These are phyloP conservation scores for Penicillium sp. DNA, from an alignment of 2,329 filamentous ascomycete species.

Conservation along the genomic window DNA sequence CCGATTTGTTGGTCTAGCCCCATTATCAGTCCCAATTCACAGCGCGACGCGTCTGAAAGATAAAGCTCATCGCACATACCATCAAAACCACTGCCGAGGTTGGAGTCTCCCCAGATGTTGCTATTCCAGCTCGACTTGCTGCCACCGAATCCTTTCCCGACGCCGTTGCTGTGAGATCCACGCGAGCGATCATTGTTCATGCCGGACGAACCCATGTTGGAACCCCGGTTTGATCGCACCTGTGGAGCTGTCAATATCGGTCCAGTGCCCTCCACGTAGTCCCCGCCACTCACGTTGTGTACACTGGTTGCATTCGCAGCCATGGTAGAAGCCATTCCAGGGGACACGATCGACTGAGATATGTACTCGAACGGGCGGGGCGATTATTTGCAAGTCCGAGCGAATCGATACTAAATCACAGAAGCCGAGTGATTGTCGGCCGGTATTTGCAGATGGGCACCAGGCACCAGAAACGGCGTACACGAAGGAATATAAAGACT, in stretches of 20 bases:
- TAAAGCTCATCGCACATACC: conserved; percentile 23
- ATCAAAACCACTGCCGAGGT: conserved; percentile 48
- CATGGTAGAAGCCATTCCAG: conserved; percentile 38
- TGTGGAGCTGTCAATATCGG: conserved; percentile 3
- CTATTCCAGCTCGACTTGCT: conserved; percentile 46
- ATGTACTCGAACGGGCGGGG: conserved; percentile 26
- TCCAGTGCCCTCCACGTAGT: too few species aligned
- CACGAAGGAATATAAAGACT: conserved; percentile 29
- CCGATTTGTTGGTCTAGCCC: conserved; percentile 28
- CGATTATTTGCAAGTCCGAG: conserved; percentile 21
- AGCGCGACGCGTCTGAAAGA: not conserved
- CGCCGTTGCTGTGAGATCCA: conserved; percentile 38
- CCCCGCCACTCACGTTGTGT: conserved; percentile 37
- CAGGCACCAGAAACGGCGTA: conserved; percentile 31
- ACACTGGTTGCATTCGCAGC: conserved; percentile 36
- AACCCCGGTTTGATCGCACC: conserved; percentile 37
- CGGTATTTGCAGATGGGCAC: conserved; percentile 33
- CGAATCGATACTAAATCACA: conserved; percentile 21
- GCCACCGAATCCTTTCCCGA: conserved; percentile 47
- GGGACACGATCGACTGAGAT: conserved; percentile 19
- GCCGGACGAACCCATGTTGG: conserved; percentile 40
- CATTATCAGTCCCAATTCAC: not conserved
- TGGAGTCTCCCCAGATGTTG: conserved; percentile 55
- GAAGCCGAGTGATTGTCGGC: conserved; percentile 19
- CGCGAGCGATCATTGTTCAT: conserved; percentile 37